A percentile compares a stretch with the other conserved stretches of the same genome.
phyloP scores from a whole-genome alignment of 371 early-diverging fungal species.

The Rhizopus arrhizus region DNA sequence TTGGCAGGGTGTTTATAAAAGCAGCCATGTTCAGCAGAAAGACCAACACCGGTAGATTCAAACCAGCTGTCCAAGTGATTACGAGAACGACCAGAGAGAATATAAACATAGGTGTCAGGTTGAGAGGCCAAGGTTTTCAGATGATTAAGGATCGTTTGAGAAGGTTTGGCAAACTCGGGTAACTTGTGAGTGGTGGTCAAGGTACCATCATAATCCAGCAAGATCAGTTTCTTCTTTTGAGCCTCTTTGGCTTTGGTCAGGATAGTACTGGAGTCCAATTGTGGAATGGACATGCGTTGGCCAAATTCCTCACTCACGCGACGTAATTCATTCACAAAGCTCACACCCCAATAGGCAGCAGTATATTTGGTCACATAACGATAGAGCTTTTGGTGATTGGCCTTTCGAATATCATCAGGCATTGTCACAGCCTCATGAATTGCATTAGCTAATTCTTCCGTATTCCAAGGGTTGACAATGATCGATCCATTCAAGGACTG shows the following conservation, averaged over 20 bases:
- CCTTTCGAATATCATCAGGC: conserved; percentile 75
- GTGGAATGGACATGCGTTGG: conserved; percentile 71
- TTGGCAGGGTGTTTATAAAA: conserved; percentile 89
- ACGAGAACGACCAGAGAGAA: conserved; percentile 87
- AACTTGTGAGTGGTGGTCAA: conserved; percentile 79
- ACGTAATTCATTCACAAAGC: conserved; percentile 88
- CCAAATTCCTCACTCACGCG: conserved; percentile 72
- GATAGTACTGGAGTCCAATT: conserved; percentile 50
- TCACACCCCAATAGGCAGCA: conserved; percentile 97
- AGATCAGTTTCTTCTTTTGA: conserved; percentile 64
- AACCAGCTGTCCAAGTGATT: conserved; percentile 90
- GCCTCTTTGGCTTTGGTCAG: conserved; percentile 48
- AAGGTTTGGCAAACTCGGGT: conserved; percentile 89
- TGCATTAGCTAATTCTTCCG: conserved; percentile 91
- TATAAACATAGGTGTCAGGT: conserved; percentile 89
- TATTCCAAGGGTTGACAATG: conserved; percentile 99
- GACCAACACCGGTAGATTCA: conserved; percentile 79
- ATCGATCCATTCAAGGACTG: conserved; percentile 96
- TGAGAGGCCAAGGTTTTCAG: conserved; percentile 71
- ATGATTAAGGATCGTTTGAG: conserved; percentile 64
- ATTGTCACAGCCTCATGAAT: conserved; percentile 93
- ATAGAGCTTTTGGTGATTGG: conserved; percentile 90
- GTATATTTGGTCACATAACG: conserved; percentile 96
- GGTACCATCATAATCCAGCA: conserved; percentile 96
- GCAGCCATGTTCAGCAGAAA: conserved; percentile 96